Conservation (phyloP, 768 basidiomycete species). For the Steccherinum ochraceum region DNA sequence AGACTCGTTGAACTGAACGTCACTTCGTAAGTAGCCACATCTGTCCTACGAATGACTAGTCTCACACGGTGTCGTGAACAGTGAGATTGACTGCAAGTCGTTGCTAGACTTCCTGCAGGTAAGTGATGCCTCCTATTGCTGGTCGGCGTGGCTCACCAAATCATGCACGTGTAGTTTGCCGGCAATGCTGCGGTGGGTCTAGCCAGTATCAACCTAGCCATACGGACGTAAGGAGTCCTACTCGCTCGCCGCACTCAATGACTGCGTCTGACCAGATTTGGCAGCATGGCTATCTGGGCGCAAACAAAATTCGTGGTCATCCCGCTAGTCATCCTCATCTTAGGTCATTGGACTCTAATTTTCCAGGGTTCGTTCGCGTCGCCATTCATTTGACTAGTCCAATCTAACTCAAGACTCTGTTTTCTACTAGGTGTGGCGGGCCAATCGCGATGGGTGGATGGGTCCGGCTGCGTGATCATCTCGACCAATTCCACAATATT, state of each 20-base stretch:
- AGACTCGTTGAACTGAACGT: conserved; percentile 13
- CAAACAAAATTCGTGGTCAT: conserved; percentile 46
- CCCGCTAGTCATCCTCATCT: conserved; percentile 48
- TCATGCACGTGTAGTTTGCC: too few relatives aligned
- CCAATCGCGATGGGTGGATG: conserved; percentile 47
- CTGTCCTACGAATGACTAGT: neutral
- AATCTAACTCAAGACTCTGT: neutral
- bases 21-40: conserved; percentile 8
- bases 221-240: neutral
- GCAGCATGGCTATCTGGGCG: conserved; percentile 67
- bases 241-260: too few relatives aligned
- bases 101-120: conserved; percentile 65
- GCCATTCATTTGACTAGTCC: neutral
- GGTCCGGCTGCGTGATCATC: conserved; percentile 47
- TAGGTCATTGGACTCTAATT: conserved; percentile 68
- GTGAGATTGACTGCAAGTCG: conserved; percentile 50
- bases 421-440: conserved; percentile 43
- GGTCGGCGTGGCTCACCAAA: too few relatives aligned
- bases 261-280: too few relatives aligned
- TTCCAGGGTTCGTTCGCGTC: too few relatives aligned
- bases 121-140: too few relatives aligned
- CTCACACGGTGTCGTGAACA: neutral
- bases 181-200: neutral
- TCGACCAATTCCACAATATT: conserved; percentile 53
- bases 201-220: neutral